Percentiles rank a stretch among this genome's conserved stretches.
Conservation (phyloP, 768 basidiomycete species). For the Cubamyces sp. region DNA sequence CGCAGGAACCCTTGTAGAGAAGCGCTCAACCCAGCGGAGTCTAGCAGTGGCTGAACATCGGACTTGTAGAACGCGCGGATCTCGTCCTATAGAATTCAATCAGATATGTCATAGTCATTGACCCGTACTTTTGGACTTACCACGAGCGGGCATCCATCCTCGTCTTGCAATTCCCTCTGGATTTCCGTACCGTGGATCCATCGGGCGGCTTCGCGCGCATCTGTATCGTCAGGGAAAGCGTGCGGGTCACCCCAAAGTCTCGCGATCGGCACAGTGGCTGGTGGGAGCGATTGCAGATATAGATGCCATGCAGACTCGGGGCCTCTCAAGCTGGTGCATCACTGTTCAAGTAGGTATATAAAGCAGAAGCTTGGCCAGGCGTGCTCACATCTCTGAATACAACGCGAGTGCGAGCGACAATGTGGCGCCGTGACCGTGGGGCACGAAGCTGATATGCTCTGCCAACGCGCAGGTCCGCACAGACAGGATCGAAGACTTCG, state of each 20-base stretch:
- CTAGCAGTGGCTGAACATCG: slow-evolving; percentile 25
- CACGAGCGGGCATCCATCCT: slow-evolving; percentile 19
- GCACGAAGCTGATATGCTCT: slow-evolving; percentile 43
- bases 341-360: slow-evolving; percentile 4
- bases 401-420: slow-evolving; percentile 66
- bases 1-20: slow-evolving; percentile 37
- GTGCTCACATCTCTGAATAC: slow-evolving; percentile 64
- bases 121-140: slow-evolving; percentile 10
- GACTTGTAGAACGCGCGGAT: slow-evolving; percentile 29
- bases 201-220: slow-evolving; percentile 35
- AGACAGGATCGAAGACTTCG: slow-evolving; percentile 65
- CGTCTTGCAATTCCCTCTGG: slow-evolving; percentile 30
- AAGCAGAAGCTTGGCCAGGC: slow-evolving; percentile 1
- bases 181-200: slow-evolving; percentile 42
- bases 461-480: slow-evolving; percentile 51
- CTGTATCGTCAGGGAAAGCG: slow-evolving; percentile 24
- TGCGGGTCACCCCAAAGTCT: slow-evolving; percentile 56
- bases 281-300: slow-evolving; percentile 70
- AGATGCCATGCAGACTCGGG: slow-evolving; percentile 59
- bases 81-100: slow-evolving; percentile 27
- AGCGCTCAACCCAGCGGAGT: not conserved
- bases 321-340: slow-evolving; percentile 49
- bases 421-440: slow-evolving; percentile 62
- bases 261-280: slow-evolving; percentile 55
- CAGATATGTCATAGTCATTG: no score